Evolutionary conservation across 164 flowering plant species (phyloP), one percentile per base, ranked within the genome.

Genomic region (Vitis cinerea): DNA sequence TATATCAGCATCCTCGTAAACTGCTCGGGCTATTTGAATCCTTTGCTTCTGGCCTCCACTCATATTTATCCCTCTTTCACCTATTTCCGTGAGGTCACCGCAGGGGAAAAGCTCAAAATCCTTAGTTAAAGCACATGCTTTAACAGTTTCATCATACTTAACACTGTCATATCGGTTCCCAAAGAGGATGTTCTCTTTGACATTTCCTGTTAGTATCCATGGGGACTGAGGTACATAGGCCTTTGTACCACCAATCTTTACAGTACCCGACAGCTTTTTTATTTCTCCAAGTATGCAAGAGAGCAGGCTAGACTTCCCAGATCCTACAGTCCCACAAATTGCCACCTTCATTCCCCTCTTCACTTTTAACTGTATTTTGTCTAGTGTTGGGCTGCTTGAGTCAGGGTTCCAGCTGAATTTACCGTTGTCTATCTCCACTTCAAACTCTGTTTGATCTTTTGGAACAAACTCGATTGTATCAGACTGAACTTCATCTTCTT

Each of bases 41-140:
- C 99, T 82, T 71, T 95, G 99, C 82, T 95, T 95, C 72, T 95
- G 98, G 16, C 99, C 99, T 59, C 99, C 98, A 74, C 98, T 95
- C 94, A 95, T 91, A 68, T 90, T 95, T 31, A 93, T 93, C 60
- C 99, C 99, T 79, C 99, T 83, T 79, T 95, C 99, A 69, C 99
- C 99, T 58, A 95, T 95, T 75, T 90, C 97, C 15, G 97, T 95
- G 10, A 87, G 74, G 74, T 95, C 99, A 6, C 99, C 97, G 50
- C 74, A 72, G 3, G 91, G 71, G 72, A 95, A 89, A 51, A 91
- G 86, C 82, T 93, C 95, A 56, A 95, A 89, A 83, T 95, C 99
- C 80, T 95, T 93, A 15, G 14, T 31, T 79, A 95, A 75, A 19
- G 97, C 97, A 83, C 99, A 95, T 55, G 99, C 93, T 77, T 83